These are phyloP conservation scores for Botryotinia convoluta DNA, from an alignment of 2,329 filamentous ascomycete species.

Conservation along the genomic window DNA sequence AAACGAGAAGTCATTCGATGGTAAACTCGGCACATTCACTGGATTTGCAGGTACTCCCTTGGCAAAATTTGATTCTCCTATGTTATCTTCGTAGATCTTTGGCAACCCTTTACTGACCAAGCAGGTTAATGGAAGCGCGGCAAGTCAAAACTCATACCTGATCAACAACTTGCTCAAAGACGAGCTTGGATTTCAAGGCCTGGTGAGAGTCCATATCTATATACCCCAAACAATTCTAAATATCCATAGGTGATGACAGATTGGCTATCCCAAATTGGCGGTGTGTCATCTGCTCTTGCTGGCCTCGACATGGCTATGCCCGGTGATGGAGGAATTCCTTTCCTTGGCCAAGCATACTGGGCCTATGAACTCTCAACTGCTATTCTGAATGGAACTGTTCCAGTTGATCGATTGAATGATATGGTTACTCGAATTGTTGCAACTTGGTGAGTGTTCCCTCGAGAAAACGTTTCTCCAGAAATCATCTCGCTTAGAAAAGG, in stretches of 20 bases:
- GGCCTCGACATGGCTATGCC: conserved; percentile 72
- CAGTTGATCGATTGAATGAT: conserved; percentile 54
- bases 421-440: conserved; percentile 56
- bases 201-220: conserved; percentile 24
- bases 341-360: conserved; percentile 54
- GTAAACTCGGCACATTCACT: not conserved
- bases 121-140: conserved; percentile 57
- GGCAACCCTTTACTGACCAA: not conserved
- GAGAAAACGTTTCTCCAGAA: not conserved
- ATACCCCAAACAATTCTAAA: conserved; percentile 10
- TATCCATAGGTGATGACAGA: conserved; percentile 61
- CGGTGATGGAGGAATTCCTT: conserved; percentile 52
- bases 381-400: conserved; percentile 56
- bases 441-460: conserved; percentile 43
- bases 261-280: conserved; percentile 62
- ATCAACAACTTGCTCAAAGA: conserved; percentile 70
- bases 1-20: not conserved
- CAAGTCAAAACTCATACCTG: conserved; percentile 65
- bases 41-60: not conserved
- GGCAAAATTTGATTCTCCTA: not conserved
- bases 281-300: conserved; percentile 57
- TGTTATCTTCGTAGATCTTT: not conserved
- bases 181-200: conserved; percentile 69
- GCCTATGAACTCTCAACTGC: conserved; percentile 53
- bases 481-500: not conserved